Conservation (phyloP, 1,139 yeast species). For the Scheffersomyces stambukii region DNA sequence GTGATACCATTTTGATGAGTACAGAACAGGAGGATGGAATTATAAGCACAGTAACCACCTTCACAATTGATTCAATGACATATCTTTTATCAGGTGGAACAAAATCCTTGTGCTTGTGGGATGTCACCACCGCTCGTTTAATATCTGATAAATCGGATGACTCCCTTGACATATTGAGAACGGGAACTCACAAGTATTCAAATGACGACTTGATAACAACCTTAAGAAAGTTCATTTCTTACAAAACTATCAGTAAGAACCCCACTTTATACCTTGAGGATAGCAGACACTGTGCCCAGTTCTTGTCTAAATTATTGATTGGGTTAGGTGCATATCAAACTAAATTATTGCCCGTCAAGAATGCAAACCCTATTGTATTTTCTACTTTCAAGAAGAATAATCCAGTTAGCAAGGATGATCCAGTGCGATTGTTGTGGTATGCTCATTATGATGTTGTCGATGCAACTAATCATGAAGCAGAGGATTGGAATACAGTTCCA, state of each 20-base stretch:
- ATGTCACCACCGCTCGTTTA: constrained; percentile 21
- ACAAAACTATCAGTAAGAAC: constrained; percentile 71
- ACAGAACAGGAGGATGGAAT: constrained; percentile 15
- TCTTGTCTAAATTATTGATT: constrained; percentile 56
- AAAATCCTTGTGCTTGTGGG: constrained; percentile 34
- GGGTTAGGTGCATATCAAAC: constrained; percentile 71
- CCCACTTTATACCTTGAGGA: constrained; percentile 69
- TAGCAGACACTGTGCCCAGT: constrained; percentile 83
- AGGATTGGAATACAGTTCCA: constrained; percentile 76
- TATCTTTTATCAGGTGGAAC: constrained; percentile 38
- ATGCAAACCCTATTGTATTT: constrained; percentile 80
- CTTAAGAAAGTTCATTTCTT: constrained; percentile 59
- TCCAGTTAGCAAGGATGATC: constrained; percentile 12
- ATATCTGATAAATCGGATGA: constrained; percentile 3
- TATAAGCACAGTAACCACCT: constrained; percentile 22
- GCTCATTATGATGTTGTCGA: constrained; percentile 96
- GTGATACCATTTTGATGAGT: constrained; percentile 10
- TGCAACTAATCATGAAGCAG: constrained; percentile 38
- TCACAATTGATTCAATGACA: constrained; percentile 18
- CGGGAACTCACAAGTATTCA: constrained; percentile 18
- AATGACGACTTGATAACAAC: constrained; percentile 65
- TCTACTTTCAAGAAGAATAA: constrained; percentile 57
- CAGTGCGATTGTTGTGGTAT: constrained; percentile 64
- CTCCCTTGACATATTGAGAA: neutral
- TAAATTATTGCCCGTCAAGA: constrained; percentile 63